These are phyloP conservation scores for Aspergillus nomiae DNA, from an alignment of 2,329 filamentous ascomycete genomes.

Conservation along the genomic window DNA sequence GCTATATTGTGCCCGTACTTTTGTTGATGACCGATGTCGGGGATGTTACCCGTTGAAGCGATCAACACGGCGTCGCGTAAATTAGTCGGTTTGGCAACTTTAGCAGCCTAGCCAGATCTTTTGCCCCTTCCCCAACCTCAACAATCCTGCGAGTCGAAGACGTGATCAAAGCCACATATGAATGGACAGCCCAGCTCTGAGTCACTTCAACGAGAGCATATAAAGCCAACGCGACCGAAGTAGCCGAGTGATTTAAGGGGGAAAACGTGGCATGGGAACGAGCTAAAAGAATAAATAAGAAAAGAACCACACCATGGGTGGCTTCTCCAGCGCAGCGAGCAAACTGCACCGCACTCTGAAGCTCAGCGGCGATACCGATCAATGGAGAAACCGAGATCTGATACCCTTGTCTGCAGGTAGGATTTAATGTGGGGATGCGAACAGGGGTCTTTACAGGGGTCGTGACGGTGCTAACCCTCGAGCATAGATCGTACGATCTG, in stretches of 20 bases:
- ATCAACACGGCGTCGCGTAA: neutral
- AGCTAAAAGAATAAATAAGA: too few species aligned
- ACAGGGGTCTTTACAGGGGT: neutral
- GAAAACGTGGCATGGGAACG: too few species aligned
- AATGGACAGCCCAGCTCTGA: too few species aligned
- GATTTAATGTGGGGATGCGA: constrained; percentile 6
- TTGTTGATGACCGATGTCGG: neutral
- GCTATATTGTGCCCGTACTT: neutral
- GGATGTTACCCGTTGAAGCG: neutral
- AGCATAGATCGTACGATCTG: neutral
- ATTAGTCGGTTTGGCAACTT: neutral
- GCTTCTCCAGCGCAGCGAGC: neutral
- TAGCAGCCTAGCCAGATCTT: neutral
- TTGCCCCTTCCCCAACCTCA: too few species aligned
- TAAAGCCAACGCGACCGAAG: too few species aligned
- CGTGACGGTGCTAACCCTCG: neutral
- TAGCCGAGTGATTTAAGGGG: too few species aligned
- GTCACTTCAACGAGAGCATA: too few species aligned
- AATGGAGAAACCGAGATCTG: constrained; percentile 11
- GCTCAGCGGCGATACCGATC: neutral
- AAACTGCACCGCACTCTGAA: neutral
- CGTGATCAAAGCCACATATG: too few species aligned
- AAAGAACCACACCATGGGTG: neutral
- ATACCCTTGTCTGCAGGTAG: constrained; percentile 9
- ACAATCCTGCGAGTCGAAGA: too few species aligned